These are phyloP conservation scores for Ambrosia trifida DNA, from an alignment of 129 eudicot genomes.

Conservation along the genomic window DNA sequence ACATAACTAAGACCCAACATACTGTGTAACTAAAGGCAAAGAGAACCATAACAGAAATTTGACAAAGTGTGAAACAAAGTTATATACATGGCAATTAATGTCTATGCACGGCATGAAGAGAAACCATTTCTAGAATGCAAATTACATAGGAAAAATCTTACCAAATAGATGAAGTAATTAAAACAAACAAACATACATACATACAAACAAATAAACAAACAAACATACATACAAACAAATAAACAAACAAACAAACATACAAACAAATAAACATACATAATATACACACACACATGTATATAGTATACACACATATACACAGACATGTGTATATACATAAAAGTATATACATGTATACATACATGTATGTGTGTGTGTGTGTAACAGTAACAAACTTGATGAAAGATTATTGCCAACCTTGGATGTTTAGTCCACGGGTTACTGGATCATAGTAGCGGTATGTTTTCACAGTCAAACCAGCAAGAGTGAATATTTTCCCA, in stretches of 20 bases:
- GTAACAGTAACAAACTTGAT: constrained; percentile 1
- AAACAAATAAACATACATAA: background rate
- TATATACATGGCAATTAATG: background rate
- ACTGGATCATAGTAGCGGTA: constrained; percentile 89
- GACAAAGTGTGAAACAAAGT: background rate
- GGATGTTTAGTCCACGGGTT: constrained; percentile 84
- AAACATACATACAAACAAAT: too few species aligned
- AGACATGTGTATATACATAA: too few species aligned
- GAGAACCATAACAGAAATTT: background rate
- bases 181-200: too few species aligned
- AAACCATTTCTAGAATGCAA: background rate
- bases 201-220: too few species aligned
- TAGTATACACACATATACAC: too few species aligned
- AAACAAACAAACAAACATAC: too few species aligned
- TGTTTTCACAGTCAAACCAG: constrained; percentile 73
- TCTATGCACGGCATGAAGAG: constrained; percentile 14
- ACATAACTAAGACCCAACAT: background rate
- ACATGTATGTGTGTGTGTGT: too few species aligned
- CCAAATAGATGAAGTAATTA: constrained; percentile 2
- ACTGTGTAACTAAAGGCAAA: too few species aligned
- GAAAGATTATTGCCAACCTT: constrained; percentile 48
- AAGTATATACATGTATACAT: too few species aligned
- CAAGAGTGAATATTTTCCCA: constrained; percentile 66
- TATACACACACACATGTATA: background rate
- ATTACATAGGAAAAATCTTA: background rate